A percentile compares a stretch with the other conserved stretches of the same genome.
phyloP scores from a whole-genome alignment of 768 basidiomycete species.

The Boletellus ananas region DNA sequence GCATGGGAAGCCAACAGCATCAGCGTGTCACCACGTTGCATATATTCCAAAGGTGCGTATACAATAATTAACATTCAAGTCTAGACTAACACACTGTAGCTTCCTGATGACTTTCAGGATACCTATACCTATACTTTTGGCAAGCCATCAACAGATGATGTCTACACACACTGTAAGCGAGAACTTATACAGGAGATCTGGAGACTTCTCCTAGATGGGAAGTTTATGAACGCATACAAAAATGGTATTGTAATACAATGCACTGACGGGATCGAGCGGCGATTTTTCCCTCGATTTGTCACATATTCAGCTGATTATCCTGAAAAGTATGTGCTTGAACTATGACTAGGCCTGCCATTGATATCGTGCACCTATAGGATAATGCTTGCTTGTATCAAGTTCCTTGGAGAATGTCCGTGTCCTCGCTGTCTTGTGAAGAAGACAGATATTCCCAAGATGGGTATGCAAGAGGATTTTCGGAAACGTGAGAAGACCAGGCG shows the following conservation, averaged over 20 bases:
- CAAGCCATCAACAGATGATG: neutral
- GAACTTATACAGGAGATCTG: slow-evolving; percentile 3
- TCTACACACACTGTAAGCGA: neutral
- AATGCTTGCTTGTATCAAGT: neutral
- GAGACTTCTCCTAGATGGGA: neutral
- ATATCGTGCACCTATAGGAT: neutral
- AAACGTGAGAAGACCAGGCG: neutral
- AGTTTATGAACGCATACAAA: neutral
- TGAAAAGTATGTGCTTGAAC: slow-evolving; percentile 1
- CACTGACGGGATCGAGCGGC: neutral
- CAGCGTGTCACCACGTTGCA: neutral
- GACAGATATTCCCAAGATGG: slow-evolving; percentile 10
- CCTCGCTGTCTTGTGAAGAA: slow-evolving; percentile 23
- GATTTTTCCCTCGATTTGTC: neutral
- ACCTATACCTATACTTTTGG: neutral
- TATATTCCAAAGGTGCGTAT: neutral
- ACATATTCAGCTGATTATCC: slow-evolving; percentile 4
- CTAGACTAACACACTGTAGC: neutral
- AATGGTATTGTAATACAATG: neutral
- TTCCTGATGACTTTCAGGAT: neutral
- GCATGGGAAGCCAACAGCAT: neutral
- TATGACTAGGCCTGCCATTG: neutral
- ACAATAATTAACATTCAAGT: neutral
- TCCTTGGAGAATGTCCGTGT: slow-evolving; percentile 24
- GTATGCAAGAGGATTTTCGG: neutral